Evolutionary conservation across 768 basidiomycete species (phyloP).

Genomic region (Leccinum barrowsii): DNA sequence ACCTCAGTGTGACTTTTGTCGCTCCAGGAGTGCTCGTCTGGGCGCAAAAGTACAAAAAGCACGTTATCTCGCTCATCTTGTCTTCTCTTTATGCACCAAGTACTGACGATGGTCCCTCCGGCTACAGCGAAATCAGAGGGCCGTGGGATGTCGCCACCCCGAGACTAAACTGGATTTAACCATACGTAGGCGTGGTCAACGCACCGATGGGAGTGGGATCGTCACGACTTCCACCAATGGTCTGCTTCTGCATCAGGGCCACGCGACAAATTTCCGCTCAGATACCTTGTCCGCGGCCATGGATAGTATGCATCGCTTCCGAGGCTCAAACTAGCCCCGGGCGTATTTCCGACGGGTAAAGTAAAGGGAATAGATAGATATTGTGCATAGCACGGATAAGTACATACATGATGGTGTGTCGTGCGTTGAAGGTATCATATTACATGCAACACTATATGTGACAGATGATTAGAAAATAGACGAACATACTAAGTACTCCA

Average conservation of each 20-base stretch:
- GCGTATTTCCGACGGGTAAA: conserved; percentile 12
- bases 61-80: conserved; percentile 28
- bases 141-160: conserved; percentile 90
- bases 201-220: conserved; percentile 27
- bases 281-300: conserved; percentile 26
- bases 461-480: conserved; percentile 32
- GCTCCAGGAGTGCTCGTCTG: conserved; percentile 75
- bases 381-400: conserved; percentile 1
- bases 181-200: conserved; percentile 22
- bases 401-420: conserved; percentile 12
- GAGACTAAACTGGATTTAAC: conserved; percentile 47
- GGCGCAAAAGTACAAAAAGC: conserved; percentile 90
- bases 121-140: conserved; percentile 77
- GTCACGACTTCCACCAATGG: conserved; percentile 25
- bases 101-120: conserved; percentile 7
- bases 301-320: conserved; percentile 2
- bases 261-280: conserved; percentile 25
- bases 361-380: conserved; percentile 5
- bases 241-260: conserved; percentile 11
- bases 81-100: conserved; percentile 8
- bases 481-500: conserved; percentile 27
- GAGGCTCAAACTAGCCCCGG: conserved; percentile 3
- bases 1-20: conserved; percentile 61
- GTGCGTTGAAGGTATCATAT: conserved; percentile 36
- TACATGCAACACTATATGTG: conserved; percentile 37